phyloP scores from a whole-genome alignment of 208 protist species.

The Trypanosoma scelopori region DNA sequence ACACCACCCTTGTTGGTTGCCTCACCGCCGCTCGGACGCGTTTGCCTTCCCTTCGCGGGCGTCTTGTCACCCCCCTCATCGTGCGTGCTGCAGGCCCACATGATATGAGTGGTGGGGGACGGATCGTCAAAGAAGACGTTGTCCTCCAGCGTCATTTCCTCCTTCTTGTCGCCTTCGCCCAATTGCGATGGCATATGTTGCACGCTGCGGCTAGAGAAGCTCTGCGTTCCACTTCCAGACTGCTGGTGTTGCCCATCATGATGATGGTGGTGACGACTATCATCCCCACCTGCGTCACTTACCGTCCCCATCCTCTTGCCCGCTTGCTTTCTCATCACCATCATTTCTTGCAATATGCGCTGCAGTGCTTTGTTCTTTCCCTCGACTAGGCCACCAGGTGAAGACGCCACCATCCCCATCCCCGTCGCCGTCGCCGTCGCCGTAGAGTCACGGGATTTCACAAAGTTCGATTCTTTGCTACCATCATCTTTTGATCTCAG shows the following conservation, averaged over 20 bases:
- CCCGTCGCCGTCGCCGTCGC: not conserved
- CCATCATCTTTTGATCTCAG: not conserved
- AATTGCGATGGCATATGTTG: no score
- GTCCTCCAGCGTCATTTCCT: not conserved
- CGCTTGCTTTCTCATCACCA: conserved; percentile 7
- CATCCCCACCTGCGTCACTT: not conserved
- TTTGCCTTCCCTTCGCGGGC: not conserved
- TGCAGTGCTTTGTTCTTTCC: conserved; percentile 13
- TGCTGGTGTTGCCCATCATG: not conserved
- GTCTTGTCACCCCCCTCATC: not conserved
- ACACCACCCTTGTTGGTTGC: not conserved
- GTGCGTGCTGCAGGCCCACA: not conserved
- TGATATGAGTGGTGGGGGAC: not conserved
- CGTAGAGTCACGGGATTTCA: not conserved
- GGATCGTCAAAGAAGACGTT: conserved; percentile 26
- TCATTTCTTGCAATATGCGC: conserved; percentile 18
- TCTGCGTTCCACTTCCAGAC: not conserved
- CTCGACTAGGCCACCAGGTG: not conserved
- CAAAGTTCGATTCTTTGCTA: not conserved
- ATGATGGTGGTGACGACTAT: not conserved
- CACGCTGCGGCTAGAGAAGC: no score
- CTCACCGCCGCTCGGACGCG: not conserved
- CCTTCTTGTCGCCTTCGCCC: no score
- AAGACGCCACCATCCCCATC: not conserved
- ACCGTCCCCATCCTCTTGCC: not conserved